Percentiles rank a stretch among this genome's conserved stretches.
Conservation (phyloP, 768 basidiomycete species). For the Tylopilus cervinicoccineus region DNA sequence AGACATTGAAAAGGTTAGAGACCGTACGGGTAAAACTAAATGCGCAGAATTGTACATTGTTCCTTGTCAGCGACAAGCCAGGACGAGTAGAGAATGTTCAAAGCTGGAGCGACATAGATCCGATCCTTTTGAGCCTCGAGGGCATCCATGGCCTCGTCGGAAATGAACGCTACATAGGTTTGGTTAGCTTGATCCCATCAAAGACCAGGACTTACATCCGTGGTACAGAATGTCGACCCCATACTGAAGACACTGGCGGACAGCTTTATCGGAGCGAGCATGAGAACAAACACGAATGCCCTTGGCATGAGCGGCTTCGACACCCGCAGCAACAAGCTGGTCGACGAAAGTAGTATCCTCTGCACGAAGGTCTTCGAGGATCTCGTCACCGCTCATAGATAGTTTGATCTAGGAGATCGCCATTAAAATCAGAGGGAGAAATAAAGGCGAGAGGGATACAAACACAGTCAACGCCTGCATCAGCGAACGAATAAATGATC, state of each 20-base stretch:
- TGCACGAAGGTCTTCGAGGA: slow-evolving; percentile 32
- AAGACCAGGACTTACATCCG: slow-evolving; percentile 15
- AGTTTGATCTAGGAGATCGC: slow-evolving; percentile 27
- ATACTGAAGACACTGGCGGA: slow-evolving; percentile 34
- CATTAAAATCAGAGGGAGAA: not conserved
- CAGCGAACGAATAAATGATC: slow-evolving; percentile 23
- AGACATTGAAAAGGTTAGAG: not conserved
- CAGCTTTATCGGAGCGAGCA: slow-evolving; percentile 32
- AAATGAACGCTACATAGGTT: slow-evolving; percentile 31
- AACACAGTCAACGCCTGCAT: slow-evolving; percentile 22
- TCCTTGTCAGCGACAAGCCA: slow-evolving; percentile 23
- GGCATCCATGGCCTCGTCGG: slow-evolving; percentile 34
- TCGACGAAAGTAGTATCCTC: slow-evolving; percentile 35
- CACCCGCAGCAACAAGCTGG: slow-evolving; percentile 31
- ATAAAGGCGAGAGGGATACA: not conserved
- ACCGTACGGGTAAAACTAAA: not conserved
- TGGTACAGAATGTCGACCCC: slow-evolving; percentile 33
- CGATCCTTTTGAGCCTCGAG: slow-evolving; percentile 34
- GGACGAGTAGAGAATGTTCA: slow-evolving; percentile 29
- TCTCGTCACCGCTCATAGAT: slow-evolving; percentile 36
- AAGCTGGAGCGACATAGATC: slow-evolving; percentile 31
- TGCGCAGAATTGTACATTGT: slow-evolving; percentile 15
- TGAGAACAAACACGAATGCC: slow-evolving; percentile 38
- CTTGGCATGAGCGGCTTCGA: slow-evolving; percentile 32
- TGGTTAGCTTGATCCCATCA: not conserved